Evolutionary conservation across 2,329 filamentous ascomycete genomes (phyloP).

Genomic region (Botrytis hyacinthi): DNA sequence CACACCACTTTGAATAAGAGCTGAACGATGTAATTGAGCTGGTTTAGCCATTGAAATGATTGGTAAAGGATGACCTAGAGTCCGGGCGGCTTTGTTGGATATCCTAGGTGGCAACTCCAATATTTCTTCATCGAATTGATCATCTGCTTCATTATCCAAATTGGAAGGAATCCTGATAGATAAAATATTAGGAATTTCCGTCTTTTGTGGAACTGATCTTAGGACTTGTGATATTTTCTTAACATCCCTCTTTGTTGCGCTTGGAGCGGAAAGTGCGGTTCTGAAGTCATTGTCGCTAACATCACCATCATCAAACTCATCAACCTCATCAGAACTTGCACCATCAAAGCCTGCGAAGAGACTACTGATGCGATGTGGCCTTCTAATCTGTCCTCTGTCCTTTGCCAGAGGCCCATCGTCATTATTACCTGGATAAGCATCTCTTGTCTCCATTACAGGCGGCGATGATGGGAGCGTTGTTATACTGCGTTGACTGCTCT

Average conservation of each 20-base stretch:
- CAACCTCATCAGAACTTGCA: conserved; percentile 63
- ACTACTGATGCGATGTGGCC: conserved; percentile 74
- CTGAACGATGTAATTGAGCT: conserved; percentile 69
- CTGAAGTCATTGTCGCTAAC: conserved; percentile 66
- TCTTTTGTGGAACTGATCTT: conserved; percentile 35
- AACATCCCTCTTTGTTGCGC: conserved; percentile 40
- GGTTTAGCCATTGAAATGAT: conserved; percentile 34
- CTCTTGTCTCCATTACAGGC: conserved; percentile 48
- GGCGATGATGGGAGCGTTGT: conserved; percentile 50
- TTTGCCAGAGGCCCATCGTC: conserved; percentile 70
- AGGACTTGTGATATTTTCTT: conserved; percentile 28
- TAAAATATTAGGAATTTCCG: conserved; percentile 29
- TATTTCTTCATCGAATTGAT: conserved; percentile 30
- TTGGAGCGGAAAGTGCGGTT: conserved; percentile 63
- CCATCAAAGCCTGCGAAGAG: conserved; percentile 84
- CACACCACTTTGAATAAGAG: conserved; percentile 77
- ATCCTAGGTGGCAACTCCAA: conserved; percentile 26
- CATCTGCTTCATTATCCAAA: conserved; percentile 20
- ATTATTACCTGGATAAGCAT: conserved; percentile 75
- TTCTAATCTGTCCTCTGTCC: conserved; percentile 55
- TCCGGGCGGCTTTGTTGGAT: conserved; percentile 29
- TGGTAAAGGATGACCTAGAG: conserved; percentile 37
- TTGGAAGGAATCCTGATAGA: conserved; percentile 12
- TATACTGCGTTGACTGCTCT: conserved; percentile 48
- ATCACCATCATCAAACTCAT: conserved; percentile 61